Percentiles rank a stretch among this genome's conserved stretches.
Evolutionary conservation across 108 stramenopile species (phyloP).

Genomic region (Craspedostauros australis): DNA sequence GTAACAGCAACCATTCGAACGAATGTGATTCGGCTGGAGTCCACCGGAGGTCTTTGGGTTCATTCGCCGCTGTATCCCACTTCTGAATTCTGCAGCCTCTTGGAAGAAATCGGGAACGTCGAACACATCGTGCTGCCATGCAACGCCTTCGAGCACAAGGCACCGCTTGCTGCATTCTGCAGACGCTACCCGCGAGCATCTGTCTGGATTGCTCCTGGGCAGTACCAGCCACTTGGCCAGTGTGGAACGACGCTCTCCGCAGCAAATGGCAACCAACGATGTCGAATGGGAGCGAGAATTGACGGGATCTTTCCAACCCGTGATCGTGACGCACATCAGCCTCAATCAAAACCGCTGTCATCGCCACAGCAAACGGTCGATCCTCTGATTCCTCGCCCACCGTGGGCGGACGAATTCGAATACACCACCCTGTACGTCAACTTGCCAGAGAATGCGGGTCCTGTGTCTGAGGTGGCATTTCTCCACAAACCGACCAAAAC

Average conservation of each 20-base stretch:
- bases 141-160: constrained; percentile 57
- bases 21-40: constrained; percentile 34
- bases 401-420: constrained; percentile 45
- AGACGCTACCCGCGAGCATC: constrained; percentile 34
- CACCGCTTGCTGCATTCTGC: constrained; percentile 36
- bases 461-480: constrained; percentile 45
- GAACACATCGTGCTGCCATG: constrained; percentile 44
- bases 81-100: constrained; percentile 43
- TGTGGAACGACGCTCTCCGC: constrained; percentile 31
- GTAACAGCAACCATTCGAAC: constrained; percentile 56
- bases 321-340: no score
- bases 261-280: constrained; percentile 8
- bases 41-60: constrained; percentile 46
- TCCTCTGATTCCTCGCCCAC: constrained; percentile 17
- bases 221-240: constrained; percentile 47
- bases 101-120: constrained; percentile 34
- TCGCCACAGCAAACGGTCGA: no score
- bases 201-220: constrained; percentile 53
- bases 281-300: constrained; percentile 44
- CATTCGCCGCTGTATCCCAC: constrained; percentile 52
- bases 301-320: constrained; percentile 58
- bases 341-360: no score
- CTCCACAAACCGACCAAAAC: constrained; percentile 36
- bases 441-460: constrained; percentile 52
- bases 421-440: constrained; percentile 43